Conservation (phyloP, 345 rosid species). For the Crucihimalaya himalaica region DNA sequence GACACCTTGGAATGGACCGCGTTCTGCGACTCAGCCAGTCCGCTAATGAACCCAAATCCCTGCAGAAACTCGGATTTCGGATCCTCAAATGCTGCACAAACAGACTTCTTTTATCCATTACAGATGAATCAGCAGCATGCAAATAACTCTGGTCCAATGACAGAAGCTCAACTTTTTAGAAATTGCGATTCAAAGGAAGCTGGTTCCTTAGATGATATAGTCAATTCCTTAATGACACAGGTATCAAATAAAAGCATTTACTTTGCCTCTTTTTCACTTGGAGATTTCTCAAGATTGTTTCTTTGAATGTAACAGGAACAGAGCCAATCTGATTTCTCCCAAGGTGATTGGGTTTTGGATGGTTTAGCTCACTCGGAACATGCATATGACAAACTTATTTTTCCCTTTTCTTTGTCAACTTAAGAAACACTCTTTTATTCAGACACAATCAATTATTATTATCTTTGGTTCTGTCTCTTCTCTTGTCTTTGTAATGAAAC, state of each 20-base stretch:
- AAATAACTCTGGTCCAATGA: conserved; percentile 37
- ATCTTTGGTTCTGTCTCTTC: conserved; percentile 32
- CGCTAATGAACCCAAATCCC: conserved; percentile 25
- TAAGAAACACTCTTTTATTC: conserved; percentile 9
- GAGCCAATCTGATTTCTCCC: conserved; percentile 40
- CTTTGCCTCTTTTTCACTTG: background rate
- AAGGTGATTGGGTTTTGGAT: conserved; percentile 47
- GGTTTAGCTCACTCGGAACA: conserved; percentile 45
- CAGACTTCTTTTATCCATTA: conserved; percentile 34
- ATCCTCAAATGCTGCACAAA: conserved; percentile 41
- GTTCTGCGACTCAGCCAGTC: conserved; percentile 37
- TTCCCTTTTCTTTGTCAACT: conserved; percentile 3
- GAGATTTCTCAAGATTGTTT: background rate
- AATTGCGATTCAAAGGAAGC: conserved; percentile 37
- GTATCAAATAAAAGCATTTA: conserved; percentile 26
- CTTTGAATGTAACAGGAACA: conserved; percentile 51
- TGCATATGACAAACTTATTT: conserved; percentile 40
- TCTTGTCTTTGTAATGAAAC: conserved; percentile 19
- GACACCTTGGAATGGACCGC: conserved; percentile 49
- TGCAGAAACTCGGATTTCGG: conserved; percentile 42
- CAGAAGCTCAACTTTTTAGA: conserved; percentile 38
- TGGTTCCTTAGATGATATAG: conserved; percentile 65
- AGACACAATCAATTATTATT: conserved; percentile 18
- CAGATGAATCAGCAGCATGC: conserved; percentile 37
- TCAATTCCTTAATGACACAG: conserved; percentile 52